Conservation (phyloP, 208 protist species). For the Leishmania mexicana region DNA sequence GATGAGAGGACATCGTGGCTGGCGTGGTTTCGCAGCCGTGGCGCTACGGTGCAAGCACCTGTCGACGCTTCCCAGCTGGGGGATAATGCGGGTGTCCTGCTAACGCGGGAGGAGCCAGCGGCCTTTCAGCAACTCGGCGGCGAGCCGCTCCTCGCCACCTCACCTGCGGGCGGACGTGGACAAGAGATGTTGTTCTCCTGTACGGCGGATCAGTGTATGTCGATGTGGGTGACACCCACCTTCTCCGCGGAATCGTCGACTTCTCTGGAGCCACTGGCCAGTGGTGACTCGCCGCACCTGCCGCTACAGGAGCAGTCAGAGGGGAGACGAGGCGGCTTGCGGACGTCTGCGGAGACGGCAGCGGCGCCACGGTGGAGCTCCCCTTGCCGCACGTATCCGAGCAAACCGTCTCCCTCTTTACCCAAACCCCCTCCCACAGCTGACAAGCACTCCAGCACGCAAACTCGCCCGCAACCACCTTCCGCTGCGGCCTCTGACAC, state of each 20-base stretch:
- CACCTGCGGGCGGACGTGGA: neutral
- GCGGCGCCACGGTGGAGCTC: neutral
- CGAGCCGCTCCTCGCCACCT: neutral
- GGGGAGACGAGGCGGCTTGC: neutral
- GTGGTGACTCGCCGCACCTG: slow-evolving; percentile 5
- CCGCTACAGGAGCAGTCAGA: slow-evolving; percentile 20
- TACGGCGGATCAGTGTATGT: slow-evolving; percentile 8
- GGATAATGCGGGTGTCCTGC: neutral
- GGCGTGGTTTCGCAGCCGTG: slow-evolving; percentile 7
- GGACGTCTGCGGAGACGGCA: no score
- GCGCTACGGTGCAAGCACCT: slow-evolving; percentile 5
- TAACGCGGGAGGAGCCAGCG: neutral
- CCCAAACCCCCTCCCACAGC: neutral
- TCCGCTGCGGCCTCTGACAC: neutral
- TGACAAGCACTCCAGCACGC: neutral
- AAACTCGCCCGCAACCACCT: neutral
- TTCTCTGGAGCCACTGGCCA: neutral
- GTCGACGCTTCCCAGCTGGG: slow-evolving; percentile 4
- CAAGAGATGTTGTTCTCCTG: neutral
- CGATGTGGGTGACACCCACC: neutral
- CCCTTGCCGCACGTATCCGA: neutral
- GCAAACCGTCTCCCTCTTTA: neutral
- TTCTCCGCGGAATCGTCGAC: neutral
- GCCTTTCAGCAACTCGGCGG: slow-evolving; percentile 8
- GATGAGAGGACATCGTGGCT: slow-evolving; percentile 27